Conservation (phyloP, 2,329 filamentous ascomycete species). For the Botrytis deweyae region DNA sequence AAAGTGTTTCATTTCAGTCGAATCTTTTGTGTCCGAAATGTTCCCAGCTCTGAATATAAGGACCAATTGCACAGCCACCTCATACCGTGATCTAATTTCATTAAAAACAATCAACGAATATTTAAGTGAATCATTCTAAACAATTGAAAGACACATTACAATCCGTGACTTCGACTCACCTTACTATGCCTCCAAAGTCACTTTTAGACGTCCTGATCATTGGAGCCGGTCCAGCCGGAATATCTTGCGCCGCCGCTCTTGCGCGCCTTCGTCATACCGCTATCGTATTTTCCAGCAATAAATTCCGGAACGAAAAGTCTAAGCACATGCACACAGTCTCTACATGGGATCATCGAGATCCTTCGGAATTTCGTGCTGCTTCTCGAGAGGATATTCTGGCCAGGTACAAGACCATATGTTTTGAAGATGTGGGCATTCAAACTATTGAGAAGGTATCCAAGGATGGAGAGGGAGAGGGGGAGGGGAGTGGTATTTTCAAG, state of each 20-base stretch:
- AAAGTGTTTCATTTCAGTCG: too few species aligned
- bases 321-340: conserved; percentile 25
- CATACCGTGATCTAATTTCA: too few species aligned
- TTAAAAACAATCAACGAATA: too few species aligned
- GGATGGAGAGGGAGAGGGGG: too few species aligned
- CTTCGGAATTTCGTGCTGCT: neutral
- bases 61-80: too few species aligned
- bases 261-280: conserved; percentile 43
- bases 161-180: neutral
- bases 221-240: conserved; percentile 48
- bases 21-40: too few species aligned
- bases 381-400: conserved; percentile 23
- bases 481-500: conserved; percentile 37
- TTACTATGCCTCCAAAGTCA: neutral
- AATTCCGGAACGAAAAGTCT: conserved; percentile 46
- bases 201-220: conserved; percentile 41
- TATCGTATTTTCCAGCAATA: conserved; percentile 45
- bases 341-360: conserved; percentile 5
- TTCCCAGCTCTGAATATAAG: too few species aligned
- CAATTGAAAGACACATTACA: neutral
- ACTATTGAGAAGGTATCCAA: too few species aligned
- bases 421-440: conserved; percentile 26
- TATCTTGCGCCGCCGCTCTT: conserved; percentile 43
- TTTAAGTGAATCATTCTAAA: neutral
- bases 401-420: conserved; percentile 42